Conservation (phyloP, 345 rosid genomes). For the Trapa incisa region DNA sequence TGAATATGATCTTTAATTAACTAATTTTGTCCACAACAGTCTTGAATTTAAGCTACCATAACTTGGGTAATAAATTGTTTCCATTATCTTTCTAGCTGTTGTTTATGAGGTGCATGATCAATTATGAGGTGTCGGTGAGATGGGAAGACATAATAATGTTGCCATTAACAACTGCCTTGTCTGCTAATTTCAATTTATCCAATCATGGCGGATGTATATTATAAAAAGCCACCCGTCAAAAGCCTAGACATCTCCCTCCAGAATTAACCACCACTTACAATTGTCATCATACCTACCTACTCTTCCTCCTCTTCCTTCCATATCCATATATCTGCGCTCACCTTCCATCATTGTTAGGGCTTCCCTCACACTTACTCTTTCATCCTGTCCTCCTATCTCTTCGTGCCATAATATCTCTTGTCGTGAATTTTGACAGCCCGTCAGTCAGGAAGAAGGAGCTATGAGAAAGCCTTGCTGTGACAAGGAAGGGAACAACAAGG, state of each 20-base stretch:
- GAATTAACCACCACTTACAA: neutral
- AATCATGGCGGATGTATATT: too few relatives aligned
- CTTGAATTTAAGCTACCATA: too few relatives aligned
- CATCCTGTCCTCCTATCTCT: neutral
- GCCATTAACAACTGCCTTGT: too few relatives aligned
- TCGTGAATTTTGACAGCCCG: neutral
- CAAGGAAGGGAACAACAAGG: conserved; percentile 73
- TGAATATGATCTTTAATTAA: too few relatives aligned
- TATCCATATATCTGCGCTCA: conserved; percentile 6
- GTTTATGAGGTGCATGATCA: too few relatives aligned
- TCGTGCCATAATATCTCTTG: neutral
- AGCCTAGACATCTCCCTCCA: neutral
- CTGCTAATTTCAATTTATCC: too few relatives aligned
- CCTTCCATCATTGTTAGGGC: neutral
- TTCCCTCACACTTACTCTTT: neutral
- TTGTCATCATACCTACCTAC: neutral
- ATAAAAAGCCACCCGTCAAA: conserved; percentile 5
- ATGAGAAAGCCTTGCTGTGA: conserved; percentile 54
- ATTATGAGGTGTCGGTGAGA: too few relatives aligned
- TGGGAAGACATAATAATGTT: too few relatives aligned
- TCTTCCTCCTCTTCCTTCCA: neutral
- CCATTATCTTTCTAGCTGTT: too few relatives aligned
- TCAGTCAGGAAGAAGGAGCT: neutral
- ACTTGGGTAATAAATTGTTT: too few relatives aligned
- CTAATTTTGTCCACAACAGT: too few relatives aligned